A percentile compares a stretch with the other conserved stretches of the same genome.
phyloP scores from a whole-genome alignment of 352 stramenopile species.

The Globisporangium echinulatum region DNA sequence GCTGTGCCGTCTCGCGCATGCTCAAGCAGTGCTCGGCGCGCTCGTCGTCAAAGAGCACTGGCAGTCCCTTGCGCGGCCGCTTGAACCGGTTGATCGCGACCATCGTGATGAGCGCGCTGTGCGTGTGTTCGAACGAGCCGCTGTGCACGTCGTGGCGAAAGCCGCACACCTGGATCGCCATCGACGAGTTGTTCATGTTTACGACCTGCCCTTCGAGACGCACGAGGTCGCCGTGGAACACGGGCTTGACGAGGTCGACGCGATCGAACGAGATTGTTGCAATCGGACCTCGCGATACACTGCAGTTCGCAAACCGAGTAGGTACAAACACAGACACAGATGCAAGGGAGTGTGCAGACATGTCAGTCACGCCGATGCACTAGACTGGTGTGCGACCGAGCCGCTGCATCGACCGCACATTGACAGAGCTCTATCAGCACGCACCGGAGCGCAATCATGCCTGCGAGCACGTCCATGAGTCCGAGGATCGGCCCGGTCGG shows the following conservation, averaged over 20 bases:
- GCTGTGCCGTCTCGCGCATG: slow-evolving; percentile 33
- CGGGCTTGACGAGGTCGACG: slow-evolving; percentile 44
- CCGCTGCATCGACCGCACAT: no score
- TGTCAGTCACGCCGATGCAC: neutral
- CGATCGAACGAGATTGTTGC: slow-evolving; percentile 57
- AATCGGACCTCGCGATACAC: slow-evolving; percentile 23
- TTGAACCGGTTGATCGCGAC: slow-evolving; percentile 53
- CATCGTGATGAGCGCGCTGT: slow-evolving; percentile 57
- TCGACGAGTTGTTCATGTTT: slow-evolving; percentile 41
- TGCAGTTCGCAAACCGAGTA: neutral
- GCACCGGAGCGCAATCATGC: slow-evolving; percentile 29
- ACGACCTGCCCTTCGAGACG: slow-evolving; percentile 44
- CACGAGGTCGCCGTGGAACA: slow-evolving; percentile 51
- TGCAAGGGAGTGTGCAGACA: neutral
- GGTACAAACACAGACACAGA: no score
- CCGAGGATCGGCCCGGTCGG: slow-evolving; percentile 42
- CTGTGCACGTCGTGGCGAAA: slow-evolving; percentile 38
- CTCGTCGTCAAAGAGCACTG: slow-evolving; percentile 36
- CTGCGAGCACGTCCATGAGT: slow-evolving; percentile 50
- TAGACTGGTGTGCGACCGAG: no score
- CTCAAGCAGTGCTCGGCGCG: slow-evolving; percentile 28
- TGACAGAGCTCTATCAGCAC: neutral
- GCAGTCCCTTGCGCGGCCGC: slow-evolving; percentile 27
- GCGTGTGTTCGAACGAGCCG: slow-evolving; percentile 40
- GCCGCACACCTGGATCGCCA: slow-evolving; percentile 44